Percentiles rank a stretch among this genome's conserved stretches.
phyloP scores from a whole-genome alignment of 1,139 yeast species.

The Nadsonia commutata region DNA sequence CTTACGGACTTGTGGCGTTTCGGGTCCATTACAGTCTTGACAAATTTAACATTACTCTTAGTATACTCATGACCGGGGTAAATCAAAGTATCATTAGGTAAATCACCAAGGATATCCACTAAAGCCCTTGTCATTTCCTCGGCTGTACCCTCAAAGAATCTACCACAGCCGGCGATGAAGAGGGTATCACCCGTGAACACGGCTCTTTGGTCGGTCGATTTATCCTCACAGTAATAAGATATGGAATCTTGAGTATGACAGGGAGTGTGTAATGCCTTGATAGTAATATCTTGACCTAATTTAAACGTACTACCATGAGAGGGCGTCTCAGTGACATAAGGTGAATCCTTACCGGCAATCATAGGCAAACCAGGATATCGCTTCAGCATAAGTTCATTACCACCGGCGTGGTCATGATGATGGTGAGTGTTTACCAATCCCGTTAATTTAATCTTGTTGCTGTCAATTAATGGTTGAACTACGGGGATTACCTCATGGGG shows the following conservation, averaged over 20 bases:
- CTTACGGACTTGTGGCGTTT: slow-evolving; percentile 35
- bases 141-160: slow-evolving; percentile 88
- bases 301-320: slow-evolving; percentile 36
- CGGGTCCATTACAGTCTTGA: slow-evolving; percentile 38
- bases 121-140: slow-evolving; percentile 64
- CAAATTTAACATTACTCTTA: slow-evolving; percentile 61
- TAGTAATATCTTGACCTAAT: slow-evolving; percentile 45
- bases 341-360: slow-evolving; percentile 79
- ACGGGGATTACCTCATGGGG: slow-evolving; percentile 41
- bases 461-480: slow-evolving; percentile 22
- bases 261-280: slow-evolving; percentile 85
- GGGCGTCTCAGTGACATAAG: slow-evolving; percentile 55
- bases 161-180: slow-evolving; percentile 89
- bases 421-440: slow-evolving; percentile 93
- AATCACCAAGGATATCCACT: slow-evolving; percentile 37
- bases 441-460: slow-evolving; percentile 31
- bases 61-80: slow-evolving; percentile 96
- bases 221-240: slow-evolving; percentile 65
- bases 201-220: slow-evolving; percentile 43
- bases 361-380: slow-evolving; percentile 43
- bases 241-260: slow-evolving; percentile 96
- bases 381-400: slow-evolving; percentile 39
- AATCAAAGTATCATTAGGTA: slow-evolving; percentile 59
- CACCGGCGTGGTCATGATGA: slow-evolving; percentile 89
- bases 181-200: slow-evolving; percentile 94